Conservation (phyloP, 1,139 yeast species). For the Suhomyces taliae region DNA sequence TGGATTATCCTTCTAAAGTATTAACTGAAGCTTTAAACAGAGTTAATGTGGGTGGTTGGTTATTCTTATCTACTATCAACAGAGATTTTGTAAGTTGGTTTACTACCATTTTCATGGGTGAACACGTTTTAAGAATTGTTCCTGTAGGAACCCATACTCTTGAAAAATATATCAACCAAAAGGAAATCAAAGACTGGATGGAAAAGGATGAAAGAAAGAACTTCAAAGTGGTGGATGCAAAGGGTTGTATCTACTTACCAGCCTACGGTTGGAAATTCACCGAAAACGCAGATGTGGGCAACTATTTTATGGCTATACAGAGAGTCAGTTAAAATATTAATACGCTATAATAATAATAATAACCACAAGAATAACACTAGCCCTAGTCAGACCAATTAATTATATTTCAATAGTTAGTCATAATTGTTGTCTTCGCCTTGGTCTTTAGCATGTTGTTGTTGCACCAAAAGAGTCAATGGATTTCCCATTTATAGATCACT, state of each 20-base stretch:
- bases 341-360: not conserved
- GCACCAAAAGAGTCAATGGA: too few species aligned
- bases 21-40: constrained; percentile 64
- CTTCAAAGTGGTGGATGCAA: constrained; percentile 62
- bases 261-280: constrained; percentile 82
- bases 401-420: too few species aligned
- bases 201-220: constrained; percentile 33
- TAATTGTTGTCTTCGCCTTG: too few species aligned
- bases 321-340: constrained; percentile 22
- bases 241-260: constrained; percentile 84
- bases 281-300: constrained; percentile 61
- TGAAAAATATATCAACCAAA: constrained; percentile 78
- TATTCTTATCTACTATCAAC: constrained; percentile 88
- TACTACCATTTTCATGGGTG: constrained; percentile 91
- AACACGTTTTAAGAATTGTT: constrained; percentile 72
- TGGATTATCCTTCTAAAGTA: constrained; percentile 76
- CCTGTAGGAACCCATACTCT: constrained; percentile 92
- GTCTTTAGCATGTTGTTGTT: too few species aligned
- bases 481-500: too few species aligned
- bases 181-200: constrained; percentile 72
- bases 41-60: constrained; percentile 78
- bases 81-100: constrained; percentile 88
- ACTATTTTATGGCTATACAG: constrained; percentile 83
- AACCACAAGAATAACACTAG: not conserved
- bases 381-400: too few species aligned